A percentile compares a stretch with the other conserved stretches of the same genome.
Conservation (phyloP, 148 eudicot genomes). For the Nepenthes gracilis region DNA sequence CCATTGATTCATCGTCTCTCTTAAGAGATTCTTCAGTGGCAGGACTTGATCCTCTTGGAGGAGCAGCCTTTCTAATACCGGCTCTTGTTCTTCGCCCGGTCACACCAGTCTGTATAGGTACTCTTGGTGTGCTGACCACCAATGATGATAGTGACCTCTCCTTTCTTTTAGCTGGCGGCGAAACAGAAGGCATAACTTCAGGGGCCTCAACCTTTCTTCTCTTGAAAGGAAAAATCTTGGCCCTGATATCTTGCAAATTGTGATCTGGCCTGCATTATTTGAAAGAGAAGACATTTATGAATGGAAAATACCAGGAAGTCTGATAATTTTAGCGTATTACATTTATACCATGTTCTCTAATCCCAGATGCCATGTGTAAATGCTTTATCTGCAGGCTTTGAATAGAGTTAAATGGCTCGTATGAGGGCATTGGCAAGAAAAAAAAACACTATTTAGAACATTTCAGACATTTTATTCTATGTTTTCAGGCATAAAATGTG, state of each 20-base stretch:
- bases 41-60: constrained; percentile 41
- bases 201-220: constrained; percentile 56
- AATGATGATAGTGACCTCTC: constrained; percentile 90
- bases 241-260: constrained; percentile 80
- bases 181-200: constrained; percentile 41
- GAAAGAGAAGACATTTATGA: not conserved
- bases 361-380: not conserved
- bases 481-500: not conserved
- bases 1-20: constrained; percentile 56
- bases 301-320: not conserved
- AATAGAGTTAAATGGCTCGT: too few relatives aligned
- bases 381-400: too few relatives aligned
- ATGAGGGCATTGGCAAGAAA: too few relatives aligned
- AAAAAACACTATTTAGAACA: not conserved
- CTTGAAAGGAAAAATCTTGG: constrained; percentile 71
- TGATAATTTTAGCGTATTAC: too few relatives aligned
- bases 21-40: constrained; percentile 44
- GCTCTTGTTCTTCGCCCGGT: constrained; percentile 82
- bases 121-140: constrained; percentile 77
- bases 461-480: too few relatives aligned
- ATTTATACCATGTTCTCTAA: too few relatives aligned
- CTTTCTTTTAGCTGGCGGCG: constrained; percentile 72
- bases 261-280: constrained; percentile 74
- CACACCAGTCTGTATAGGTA: constrained; percentile 50
- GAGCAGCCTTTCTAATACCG: constrained; percentile 45